phyloP scores from a whole-genome alignment of 225 moss, liverwort and hornwort genomes.

The Marchantia polymorpha region DNA sequence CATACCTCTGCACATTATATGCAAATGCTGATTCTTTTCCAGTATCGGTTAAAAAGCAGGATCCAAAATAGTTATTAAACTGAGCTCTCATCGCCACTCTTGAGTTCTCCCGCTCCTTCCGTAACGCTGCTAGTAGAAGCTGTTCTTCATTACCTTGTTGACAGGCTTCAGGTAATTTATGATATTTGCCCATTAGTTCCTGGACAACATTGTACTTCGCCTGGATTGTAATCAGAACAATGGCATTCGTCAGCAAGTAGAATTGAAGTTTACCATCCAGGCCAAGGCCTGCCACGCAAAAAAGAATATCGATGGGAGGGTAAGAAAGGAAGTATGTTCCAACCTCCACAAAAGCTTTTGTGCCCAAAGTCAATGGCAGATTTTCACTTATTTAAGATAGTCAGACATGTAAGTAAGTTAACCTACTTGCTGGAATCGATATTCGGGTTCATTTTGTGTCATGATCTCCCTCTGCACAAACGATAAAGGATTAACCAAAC shows the following conservation, averaged over 20 bases:
- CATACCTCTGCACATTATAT: conserved; percentile 88
- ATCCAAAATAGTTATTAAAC: conserved; percentile 89
- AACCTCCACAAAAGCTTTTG: no score
- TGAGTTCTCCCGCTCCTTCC: conserved; percentile 63
- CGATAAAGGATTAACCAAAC: background rate
- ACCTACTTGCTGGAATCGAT: conserved; percentile 74
- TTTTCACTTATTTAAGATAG: background rate
- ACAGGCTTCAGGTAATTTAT: conserved; percentile 42
- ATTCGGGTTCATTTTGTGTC: conserved; percentile 66
- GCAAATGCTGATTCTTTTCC: conserved; percentile 89
- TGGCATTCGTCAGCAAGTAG: background rate
- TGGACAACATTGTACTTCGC: conserved; percentile 83
- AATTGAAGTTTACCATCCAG: background rate
- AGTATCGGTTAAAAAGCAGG: conserved; percentile 85
- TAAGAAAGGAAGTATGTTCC: no score
- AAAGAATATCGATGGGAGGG: background rate
- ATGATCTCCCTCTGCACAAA: conserved; percentile 61
- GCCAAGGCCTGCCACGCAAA: background rate
- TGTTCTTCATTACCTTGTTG: conserved; percentile 50
- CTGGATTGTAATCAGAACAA: conserved; percentile 28
- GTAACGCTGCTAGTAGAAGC: conserved; percentile 53
- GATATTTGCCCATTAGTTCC: conserved; percentile 78
- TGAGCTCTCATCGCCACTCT: conserved; percentile 70
- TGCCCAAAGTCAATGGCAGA: background rate
- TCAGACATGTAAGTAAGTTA: background rate